Base-by-base conservation (phyloP, 805 yeast genomes). In the Candida pseudofarinosa region DNA sequence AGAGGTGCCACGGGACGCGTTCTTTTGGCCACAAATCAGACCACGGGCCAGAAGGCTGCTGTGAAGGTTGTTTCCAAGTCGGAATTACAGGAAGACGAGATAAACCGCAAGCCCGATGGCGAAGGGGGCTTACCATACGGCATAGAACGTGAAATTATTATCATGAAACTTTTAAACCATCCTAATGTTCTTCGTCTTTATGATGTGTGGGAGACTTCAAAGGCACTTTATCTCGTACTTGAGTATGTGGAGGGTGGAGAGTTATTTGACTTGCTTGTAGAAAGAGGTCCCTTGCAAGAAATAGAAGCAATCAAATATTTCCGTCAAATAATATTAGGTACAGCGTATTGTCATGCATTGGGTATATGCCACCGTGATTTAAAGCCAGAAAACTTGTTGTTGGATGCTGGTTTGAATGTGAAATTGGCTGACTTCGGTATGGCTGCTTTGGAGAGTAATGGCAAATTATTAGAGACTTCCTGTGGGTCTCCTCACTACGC, bases 401-500 rank as follows among this genome's bases (percentile, higher is more conserved):
- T 90, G 35, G 98, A 90, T 67, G 82, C 83, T 58, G 77, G 88
- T 60, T 79, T 83, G 49, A 89, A 88, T 62, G 90, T 93, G 62
- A 93, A 93, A 63, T 88, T 93, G 51, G 99, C 99, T 7, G 99
- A 93, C 65, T 93, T 93, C 61, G 99, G 99, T 28, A 93, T 93
- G 99, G 99, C 99, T 14, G 98, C 99, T 4, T 69, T 93, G 37
- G 98, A 93, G 62, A 79, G 88, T 23, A 78, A 77, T 41, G 91
- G 83, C 51, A 80, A 85, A 53, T 67, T 91, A 56, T 71, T 93
- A 44, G 97, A 91, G 62, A 93, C 99, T 3, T 83, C 95, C 15
- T 93, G 99, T 65, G 99, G 99, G 1, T 89, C 97, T 14, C 99
- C 99, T 6, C 99, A 93, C 63, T 93, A 93, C 63, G 99, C 98